Conservation (phyloP, 257 asterid genomes). For the Gardenia jasminoides region DNA sequence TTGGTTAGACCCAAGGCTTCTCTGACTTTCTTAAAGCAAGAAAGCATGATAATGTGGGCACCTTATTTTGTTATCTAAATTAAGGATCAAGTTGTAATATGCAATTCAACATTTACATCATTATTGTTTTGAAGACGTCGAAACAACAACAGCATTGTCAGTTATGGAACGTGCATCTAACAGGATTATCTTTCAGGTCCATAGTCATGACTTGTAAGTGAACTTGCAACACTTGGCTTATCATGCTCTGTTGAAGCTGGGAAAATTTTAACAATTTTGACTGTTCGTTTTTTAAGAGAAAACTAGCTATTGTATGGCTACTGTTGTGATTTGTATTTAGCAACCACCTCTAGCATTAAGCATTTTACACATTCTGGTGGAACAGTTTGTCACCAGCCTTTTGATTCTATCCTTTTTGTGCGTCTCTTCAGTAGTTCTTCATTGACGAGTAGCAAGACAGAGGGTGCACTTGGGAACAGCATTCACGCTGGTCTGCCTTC, state of each 20-base stretch:
- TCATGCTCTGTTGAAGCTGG: background rate
- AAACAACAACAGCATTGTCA: background rate
- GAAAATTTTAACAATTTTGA: background rate
- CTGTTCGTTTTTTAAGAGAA: background rate
- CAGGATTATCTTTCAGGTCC: background rate
- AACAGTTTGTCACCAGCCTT: background rate
- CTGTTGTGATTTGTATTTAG: background rate
- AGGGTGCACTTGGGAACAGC: conserved; percentile 29
- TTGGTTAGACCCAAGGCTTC: background rate
- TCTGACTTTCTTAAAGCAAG: background rate
- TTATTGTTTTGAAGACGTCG: background rate
- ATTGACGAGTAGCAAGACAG: conserved; percentile 39
- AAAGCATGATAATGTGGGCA: background rate
- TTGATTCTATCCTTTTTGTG: background rate
- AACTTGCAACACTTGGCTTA: too few species aligned
- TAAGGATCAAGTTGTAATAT: background rate
- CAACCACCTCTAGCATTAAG: background rate
- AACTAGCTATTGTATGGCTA: background rate
- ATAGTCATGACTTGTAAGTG: too few species aligned
- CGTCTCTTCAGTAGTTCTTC: conserved; percentile 40
- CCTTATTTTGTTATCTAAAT: background rate
- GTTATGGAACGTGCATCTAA: background rate
- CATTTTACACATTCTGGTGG: background rate
- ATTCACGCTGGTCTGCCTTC: conserved; percentile 42
- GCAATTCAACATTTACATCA: background rate